A percentile compares a stretch with the other conserved stretches of the same genome.
Conservation (phyloP, 805 yeast genomes). For the Candida hungchunana region DNA sequence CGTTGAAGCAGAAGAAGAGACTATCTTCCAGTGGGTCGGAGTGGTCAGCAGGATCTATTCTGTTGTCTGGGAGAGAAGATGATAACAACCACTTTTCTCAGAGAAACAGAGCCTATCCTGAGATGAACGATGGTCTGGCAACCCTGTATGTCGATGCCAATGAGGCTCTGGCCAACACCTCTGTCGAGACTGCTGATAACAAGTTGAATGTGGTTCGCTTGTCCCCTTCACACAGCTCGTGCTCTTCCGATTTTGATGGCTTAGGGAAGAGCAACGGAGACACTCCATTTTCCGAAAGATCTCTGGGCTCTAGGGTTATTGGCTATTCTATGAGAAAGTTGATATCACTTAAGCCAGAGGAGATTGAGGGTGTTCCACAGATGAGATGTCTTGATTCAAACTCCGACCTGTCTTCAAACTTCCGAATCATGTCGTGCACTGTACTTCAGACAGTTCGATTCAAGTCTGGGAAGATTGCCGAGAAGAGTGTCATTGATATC, state of each 20-base stretch:
- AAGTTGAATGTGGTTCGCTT: constrained; percentile 12
- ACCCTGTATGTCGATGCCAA: too few relatives aligned
- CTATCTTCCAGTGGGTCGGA: constrained; percentile 16
- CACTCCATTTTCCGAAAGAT: not conserved
- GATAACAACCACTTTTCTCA: not conserved
- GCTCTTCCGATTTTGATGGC: not conserved
- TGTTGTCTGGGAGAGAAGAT: constrained; percentile 2
- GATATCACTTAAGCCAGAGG: constrained; percentile 16
- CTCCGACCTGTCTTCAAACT: too few relatives aligned
- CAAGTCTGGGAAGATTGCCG: constrained; percentile 26
- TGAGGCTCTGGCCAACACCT: not conserved
- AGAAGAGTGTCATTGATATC: constrained; percentile 24
- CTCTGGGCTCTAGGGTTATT: constrained; percentile 4
- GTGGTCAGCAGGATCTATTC: constrained; percentile 18
- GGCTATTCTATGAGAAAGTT: constrained; percentile 20
- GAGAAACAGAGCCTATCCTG: constrained; percentile 22
- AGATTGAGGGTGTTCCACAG: constrained; percentile 15
- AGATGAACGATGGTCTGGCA: not conserved
- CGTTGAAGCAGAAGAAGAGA: constrained; percentile 18
- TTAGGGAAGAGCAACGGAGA: not conserved
- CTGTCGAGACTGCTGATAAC: not conserved
- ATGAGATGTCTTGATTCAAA: not conserved
- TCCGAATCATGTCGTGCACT: constrained; percentile 13
- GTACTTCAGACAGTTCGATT: constrained; percentile 16
- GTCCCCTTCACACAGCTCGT: constrained; percentile 5